Base-by-base conservation (phyloP, 116 monocot genomes). In the Zostera marina region DNA sequence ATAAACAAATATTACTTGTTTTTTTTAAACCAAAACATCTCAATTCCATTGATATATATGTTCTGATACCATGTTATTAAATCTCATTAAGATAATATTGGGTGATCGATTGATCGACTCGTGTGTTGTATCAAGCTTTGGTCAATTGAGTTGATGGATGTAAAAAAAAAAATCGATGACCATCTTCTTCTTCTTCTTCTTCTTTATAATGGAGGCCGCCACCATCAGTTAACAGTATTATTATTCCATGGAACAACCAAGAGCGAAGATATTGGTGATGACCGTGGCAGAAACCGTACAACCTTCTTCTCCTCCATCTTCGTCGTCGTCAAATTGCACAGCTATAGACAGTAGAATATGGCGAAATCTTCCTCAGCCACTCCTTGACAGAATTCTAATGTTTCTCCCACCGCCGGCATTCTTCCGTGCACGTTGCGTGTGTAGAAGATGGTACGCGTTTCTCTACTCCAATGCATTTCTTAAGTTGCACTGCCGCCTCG, bases 361-460 rank as follows among this genome's bases (percentile, higher is more conserved):
- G 90, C 60, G 84, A 32, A 63, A 61, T 24, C 78, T 90, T 22
- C 84, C 90, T 1, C 72, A 74, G 23, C 42, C 56, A 3, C 79
- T 90, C 22, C 32, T 90, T 6, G 89, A 89, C 58, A 76, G 89
- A 25, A 53, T 89, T n/a, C 78, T 89, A 11, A 76, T 72, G 49
- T 74, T 81, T 55, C 84, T 90, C 13, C 79, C 84, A 0, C 76
- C 76, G 3, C 58, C 74, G 7, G 68, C 78, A 53, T 84, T 90
- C 78, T 75, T 84, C 74, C 81, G 84, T 25, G 40, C 48, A 63
- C 76, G 78, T 38, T 5, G 69, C 51, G 74, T 81, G 53, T 88
- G 74, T 70, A 70, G 70, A 46, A 76, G 82, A 38, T 72, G 68
- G 67, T 87, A 79, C 70, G 17, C 78, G 47, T 78, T 84, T 61